These are phyloP conservation scores for Syncephalis fuscata DNA, from an alignment of 371 early-diverging fungal genomes.

Conservation along the genomic window DNA sequence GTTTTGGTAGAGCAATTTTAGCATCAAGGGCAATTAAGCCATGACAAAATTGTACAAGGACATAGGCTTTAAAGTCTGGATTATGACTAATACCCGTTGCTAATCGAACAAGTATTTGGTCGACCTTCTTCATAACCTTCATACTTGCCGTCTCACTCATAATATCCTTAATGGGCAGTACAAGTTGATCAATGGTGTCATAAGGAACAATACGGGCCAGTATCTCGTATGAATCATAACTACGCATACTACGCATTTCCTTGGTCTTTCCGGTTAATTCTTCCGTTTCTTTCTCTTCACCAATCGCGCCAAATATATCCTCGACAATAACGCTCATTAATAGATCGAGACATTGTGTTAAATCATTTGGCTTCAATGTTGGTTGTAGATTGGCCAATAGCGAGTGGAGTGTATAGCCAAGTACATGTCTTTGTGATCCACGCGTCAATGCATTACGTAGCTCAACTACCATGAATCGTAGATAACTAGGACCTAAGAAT, in stretches of 20 bases:
- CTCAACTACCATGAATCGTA: constrained; percentile 76
- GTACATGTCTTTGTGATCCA: constrained; percentile 84
- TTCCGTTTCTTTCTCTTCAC: constrained; percentile 77
- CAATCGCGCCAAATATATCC: constrained; percentile 83
- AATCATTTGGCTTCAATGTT: constrained; percentile 37
- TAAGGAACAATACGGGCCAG: constrained; percentile 46
- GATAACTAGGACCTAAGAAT: constrained; percentile 67
- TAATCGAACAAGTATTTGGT: constrained; percentile 57
- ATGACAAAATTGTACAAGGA: constrained; percentile 62
- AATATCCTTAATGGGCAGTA: constrained; percentile 76
- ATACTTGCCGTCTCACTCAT: constrained; percentile 63
- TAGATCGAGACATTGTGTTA: constrained; percentile 61
- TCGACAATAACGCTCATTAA: constrained; percentile 54
- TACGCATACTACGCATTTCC: constrained; percentile 68
- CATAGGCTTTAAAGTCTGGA: constrained; percentile 36
- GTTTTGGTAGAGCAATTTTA: constrained; percentile 18
- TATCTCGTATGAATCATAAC: constrained; percentile 69
- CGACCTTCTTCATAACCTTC: constrained; percentile 56
- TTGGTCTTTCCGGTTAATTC: constrained; percentile 76
- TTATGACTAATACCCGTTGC: constrained; percentile 66
- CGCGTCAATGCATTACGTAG: constrained; percentile 56
- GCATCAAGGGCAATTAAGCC: constrained; percentile 31
- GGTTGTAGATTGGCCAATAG: constrained; percentile 49
- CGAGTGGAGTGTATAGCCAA: constrained; percentile 76
- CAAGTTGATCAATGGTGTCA: constrained; percentile 37